Evolutionary conservation across 805 yeast species (phyloP), one percentile per base, ranked within the genome.

Genomic region (Lipomyces spencermartinsiae): DNA sequence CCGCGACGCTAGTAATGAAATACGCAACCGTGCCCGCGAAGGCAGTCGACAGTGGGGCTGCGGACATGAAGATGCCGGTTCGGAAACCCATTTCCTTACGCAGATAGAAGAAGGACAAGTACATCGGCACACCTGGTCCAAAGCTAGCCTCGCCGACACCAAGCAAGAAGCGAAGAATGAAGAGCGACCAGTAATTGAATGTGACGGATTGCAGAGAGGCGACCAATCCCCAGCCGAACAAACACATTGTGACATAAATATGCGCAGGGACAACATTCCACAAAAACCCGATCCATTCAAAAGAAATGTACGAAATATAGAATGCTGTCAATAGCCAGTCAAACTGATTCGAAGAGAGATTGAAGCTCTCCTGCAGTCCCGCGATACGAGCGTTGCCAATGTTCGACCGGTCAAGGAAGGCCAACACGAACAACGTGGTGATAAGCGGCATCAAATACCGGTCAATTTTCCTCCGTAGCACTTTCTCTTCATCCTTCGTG

Each of bases 351-450:
- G 72, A 64, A 4, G 63, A 19, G 56, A 70, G 46, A 43, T 70
- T 37, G 53, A 70, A 73, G 63, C 83, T 83, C 14, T 69, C 75
- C 49, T 73, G 64, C 68, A 86, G 71, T 3, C 89, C 89, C 14
- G 87, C 88, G 2, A 84, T 80, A 55, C 81, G 81, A 9, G 89
- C 89, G 73, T 86, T 86, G 71, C 89, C 89, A 63, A 86, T 84
- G 73, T 86, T 86, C 14, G 87, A 83, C 67, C 85, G 81, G 75
- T 86, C 89, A 65, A 86, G 76, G 39, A 84, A 83, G 62, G 83
- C 82, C 70, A 83, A 81, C 33, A 84, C 75, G 67, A 83, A 84
- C 79, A 83, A 77, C 25, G 81, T 57, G 16, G 84, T 80, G 56
- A 83, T 77, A 59, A 81, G 73, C 0, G 86, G 87, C 74, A 73